Evolutionary conservation across 2,329 filamentous ascomycete genomes (phyloP), one percentile per base, ranked within the genome.

Genomic region (Berkeleyomyces rouxiae): DNA sequence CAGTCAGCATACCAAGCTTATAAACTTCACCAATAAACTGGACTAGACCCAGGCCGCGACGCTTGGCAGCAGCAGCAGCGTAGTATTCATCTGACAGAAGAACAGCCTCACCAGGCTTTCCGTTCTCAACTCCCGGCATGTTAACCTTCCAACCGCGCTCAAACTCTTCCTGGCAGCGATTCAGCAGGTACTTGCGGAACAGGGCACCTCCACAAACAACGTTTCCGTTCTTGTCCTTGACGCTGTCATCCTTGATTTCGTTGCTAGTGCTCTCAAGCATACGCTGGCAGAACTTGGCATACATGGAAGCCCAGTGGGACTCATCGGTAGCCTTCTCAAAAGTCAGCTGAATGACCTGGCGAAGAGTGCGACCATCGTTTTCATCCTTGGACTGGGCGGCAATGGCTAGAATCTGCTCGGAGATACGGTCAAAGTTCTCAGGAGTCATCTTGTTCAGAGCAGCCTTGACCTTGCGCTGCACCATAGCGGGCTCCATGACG

Each of bases 381-480:
- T 99, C 93, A 69, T 95, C 87, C 81, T 96, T 96, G 61, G 92
- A 97, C 73, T 99, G 93, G 31, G 84, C 87, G 37, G 92, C 90
- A 72, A 99, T 99, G 61, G 84, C 80, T 39, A 99, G 81, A 66
- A 99, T 96, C 73, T 96, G 90, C 66, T 91, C 88, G 5, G 93
- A 84, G 68, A 99, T 96, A 77, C 86, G 90, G 72, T 96, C 91
- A 70, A 99, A 99, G 72, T 97, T 99, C 77, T 99, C 93, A 0
- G 93, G 93, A 0, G 93, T 97, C 93, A 99, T 97, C 86, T 99
- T 99, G 84, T 99, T 99, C 70, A 99, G 79, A 66, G 88, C 88
- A 67, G 90, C 87, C 85, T 99, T 99, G 73, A 99, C 93, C 85
- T 99, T 99, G 69, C 92, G 86, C 78, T 99, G 93, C 64, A 99